Evolutionary conservation across 2,329 filamentous ascomycete species (phyloP).

Genomic region (Aspergillus transmontanensis): DNA sequence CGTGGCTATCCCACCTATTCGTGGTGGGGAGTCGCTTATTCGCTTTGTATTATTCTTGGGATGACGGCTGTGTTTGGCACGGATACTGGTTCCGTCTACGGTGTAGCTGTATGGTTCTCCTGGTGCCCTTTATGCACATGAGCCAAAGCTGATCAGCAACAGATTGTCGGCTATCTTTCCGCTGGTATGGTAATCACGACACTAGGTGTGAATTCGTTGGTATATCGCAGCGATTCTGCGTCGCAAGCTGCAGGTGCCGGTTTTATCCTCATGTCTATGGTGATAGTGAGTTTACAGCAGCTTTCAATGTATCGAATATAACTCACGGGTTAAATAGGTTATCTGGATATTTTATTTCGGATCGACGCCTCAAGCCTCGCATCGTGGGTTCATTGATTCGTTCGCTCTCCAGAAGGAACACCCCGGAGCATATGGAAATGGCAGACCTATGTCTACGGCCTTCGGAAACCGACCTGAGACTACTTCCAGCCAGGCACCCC

Average conservation of each 20-base stretch:
- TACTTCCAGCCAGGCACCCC: slow-evolving; percentile 72
- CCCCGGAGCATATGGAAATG: slow-evolving; percentile 62
- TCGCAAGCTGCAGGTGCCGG: slow-evolving; percentile 88
- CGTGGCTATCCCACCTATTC: slow-evolving; percentile 75
- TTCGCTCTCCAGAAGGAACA: slow-evolving; percentile 89
- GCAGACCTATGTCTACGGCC: slow-evolving; percentile 72
- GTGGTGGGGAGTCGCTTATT: slow-evolving; percentile 90
- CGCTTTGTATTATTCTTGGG: slow-evolving; percentile 78
- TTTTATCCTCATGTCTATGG: slow-evolving; percentile 91
- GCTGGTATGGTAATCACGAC: slow-evolving; percentile 83
- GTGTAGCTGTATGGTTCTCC: slow-evolving; percentile 68
- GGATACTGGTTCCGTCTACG: slow-evolving; percentile 82
- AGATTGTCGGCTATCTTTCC: slow-evolving; percentile 82
- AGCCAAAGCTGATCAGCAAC: slow-evolving; percentile 30
- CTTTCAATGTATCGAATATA: background rate
- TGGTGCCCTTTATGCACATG: background rate
- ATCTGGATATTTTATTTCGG: slow-evolving; percentile 99
- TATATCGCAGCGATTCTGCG: slow-evolving; percentile 71
- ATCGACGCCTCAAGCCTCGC: slow-evolving; percentile 81
- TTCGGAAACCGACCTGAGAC: slow-evolving; percentile 78
- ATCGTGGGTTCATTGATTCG: slow-evolving; percentile 90
- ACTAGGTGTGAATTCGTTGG: slow-evolving; percentile 80
- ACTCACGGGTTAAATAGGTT: slow-evolving; percentile 61
- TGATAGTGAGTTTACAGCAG: slow-evolving; percentile 66
- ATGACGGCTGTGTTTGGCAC: slow-evolving; percentile 82